Base-by-base conservation (phyloP, 2,329 filamentous ascomycete genomes). In the Cercospora citrullina region DNA sequence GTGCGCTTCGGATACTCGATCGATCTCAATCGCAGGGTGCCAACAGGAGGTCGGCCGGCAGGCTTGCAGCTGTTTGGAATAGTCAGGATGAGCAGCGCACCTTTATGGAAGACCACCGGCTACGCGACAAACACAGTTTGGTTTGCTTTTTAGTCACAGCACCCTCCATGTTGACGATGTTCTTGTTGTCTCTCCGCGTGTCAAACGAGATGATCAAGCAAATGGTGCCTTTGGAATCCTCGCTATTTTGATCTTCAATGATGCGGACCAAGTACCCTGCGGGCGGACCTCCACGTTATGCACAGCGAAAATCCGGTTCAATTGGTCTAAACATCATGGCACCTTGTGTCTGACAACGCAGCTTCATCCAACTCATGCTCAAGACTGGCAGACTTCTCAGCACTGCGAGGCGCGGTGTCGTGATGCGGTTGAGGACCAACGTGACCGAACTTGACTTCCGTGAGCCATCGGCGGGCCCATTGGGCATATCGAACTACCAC, bases 401-500 rank as follows among this genome's bases (percentile, higher is more conserved):
- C 21, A 26, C 10, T 14, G 18, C 10, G 45, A 23, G 18, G 33
- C 14, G 33, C 5, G 21, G n/a, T 12, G 21, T 51, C 10, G n/a
- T 10, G 42, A 21, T 21, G 18, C 18, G 18, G 9, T 51, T 21
- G 18, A 23, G 45, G 12, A 4, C 4, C n/a, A 48, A 4, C 18
- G 3, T 5, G 45, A 51, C 80, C 79, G 66, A 82, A 66, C 74
- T 80, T 82, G 64, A 73, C 79, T 76, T 85, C 84, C 2, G 81
- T 84, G 3, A 80, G 57, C 79, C 78, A 80, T 0, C 79, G 70
- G 18, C 81, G 77, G 18, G 80, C 68, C 71, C 75, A 45, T 59
- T 82, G 80, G 36, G 81, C 33, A 63, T 79, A 81, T 23, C 76
- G 76, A 26, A 82, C 79, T n/a, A 82, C 70, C 9, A 80, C 72